phyloP scores from a whole-genome alignment of 2,329 filamentous ascomycete species.

The Diplodia mutila region DNA sequence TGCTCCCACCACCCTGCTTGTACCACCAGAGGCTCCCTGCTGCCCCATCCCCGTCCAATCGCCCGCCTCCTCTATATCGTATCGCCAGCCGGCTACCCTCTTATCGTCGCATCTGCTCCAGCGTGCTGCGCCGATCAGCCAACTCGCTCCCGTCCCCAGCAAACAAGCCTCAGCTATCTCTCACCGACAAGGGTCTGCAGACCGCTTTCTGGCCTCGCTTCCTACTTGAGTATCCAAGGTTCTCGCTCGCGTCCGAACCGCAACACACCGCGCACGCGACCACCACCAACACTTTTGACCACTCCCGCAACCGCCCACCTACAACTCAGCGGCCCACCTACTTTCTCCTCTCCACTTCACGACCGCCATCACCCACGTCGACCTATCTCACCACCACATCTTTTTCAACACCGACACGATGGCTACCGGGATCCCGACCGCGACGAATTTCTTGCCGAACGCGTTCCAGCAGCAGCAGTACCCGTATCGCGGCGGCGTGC shows the following conservation, averaged over 20 bases:
- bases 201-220: constrained; percentile 19
- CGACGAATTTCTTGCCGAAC: constrained; percentile 37
- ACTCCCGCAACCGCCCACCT: constrained; percentile 1
- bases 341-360: background rate
- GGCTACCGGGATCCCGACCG: constrained; percentile 41
- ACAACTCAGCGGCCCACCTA: background rate
- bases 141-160: constrained; percentile 19
- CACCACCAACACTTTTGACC: constrained; percentile 1
- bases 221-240: constrained; percentile 14
- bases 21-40: constrained; percentile 3
- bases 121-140: constrained; percentile 21
- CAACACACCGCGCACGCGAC: constrained; percentile 20
- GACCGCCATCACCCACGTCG: background rate
- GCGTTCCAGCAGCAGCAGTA: constrained; percentile 32
- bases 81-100: background rate
- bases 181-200: constrained; percentile 23
- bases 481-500: constrained; percentile 41
- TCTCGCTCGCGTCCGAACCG: background rate
- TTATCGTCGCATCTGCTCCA: constrained; percentile 22
- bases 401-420: constrained; percentile 30
- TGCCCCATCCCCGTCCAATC: constrained; percentile 13
- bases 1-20: background rate
- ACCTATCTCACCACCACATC: background rate
- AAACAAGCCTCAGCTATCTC: constrained; percentile 23
- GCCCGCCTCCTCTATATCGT: constrained; percentile 20